Evolutionary conservation across 257 asterid species (phyloP), one percentile per base, ranked within the genome.

Genomic region (Paulownia fortunei): DNA sequence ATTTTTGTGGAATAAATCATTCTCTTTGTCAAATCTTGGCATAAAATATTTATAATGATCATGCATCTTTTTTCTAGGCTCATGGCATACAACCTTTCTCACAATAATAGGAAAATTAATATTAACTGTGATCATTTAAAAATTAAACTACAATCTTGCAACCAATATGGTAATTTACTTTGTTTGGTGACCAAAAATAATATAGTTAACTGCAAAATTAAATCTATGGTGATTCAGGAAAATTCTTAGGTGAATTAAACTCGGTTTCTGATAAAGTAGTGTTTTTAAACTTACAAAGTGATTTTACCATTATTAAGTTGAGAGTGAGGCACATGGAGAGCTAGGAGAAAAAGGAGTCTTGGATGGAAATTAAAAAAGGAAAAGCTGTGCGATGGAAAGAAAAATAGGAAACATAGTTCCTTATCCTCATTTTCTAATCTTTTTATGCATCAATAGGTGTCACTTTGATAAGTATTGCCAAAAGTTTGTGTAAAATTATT

Each of bases 71-170:
- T 55, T 55, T 36, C 66, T 34, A 34, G 65, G 41, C 46, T 30
- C 65, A 47, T 34, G 49, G 73, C 73, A 47, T 36, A 34, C 1
- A 47, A 69, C 61, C 37, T 79, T 6, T 21, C 63, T 56, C 72
- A 12, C 54, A 8, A 15, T 60, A 24, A 59, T 36, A 36, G 18
- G 63, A 47, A 26, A 47, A 16, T 8, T 52, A 65, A 42, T 66
- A 39, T 16, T 13, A 26, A 8, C 47, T 47, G 13, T 21, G 34
- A 16, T 59, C 15, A 12, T 62, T 39, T 32, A 32, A 44, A 60
- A 32, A 58, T 73, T 34, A 21, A 47, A 73, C 26, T 47, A 64
- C 52, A 75, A 75, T 75, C 55, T 76, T 49, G 64, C 51, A 49
- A 51, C 21, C 23, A 65, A 46, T 44, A 47, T 16, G 3, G 39